Conservation (phyloP, 306 rosid species). For the Leucaena leucocephala region DNA sequence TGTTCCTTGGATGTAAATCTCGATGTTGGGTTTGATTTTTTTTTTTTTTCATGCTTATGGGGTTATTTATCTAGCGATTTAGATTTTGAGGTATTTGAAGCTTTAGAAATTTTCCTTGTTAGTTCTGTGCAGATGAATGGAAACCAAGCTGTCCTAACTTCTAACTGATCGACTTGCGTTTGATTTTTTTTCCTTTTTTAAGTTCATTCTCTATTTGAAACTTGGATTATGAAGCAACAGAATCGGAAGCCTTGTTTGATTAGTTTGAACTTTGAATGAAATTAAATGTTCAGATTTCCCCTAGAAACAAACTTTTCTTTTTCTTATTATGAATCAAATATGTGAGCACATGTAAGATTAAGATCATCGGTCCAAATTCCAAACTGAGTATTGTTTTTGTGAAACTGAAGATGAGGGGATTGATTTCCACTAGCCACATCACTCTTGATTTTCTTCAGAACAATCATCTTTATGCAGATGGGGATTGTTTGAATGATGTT, state of each 20-base stretch:
- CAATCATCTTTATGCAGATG: conserved; percentile 44
- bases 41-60: not conserved
- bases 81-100: too few species aligned
- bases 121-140: not conserved
- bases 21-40: too few species aligned
- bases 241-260: not conserved
- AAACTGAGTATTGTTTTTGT: not conserved
- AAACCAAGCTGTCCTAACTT: not conserved
- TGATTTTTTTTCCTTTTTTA: not conserved
- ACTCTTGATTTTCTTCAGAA: conserved; percentile 48
- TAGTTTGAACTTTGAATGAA: not conserved
- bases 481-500: conserved; percentile 46
- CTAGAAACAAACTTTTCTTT: not conserved
- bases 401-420: not conserved
- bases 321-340: too few species aligned
- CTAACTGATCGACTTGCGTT: not conserved
- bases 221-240: not conserved
- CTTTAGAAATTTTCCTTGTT: not conserved
- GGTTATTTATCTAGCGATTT: too few species aligned
- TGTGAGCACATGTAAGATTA: too few species aligned
- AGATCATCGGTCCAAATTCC: not conserved
- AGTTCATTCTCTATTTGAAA: not conserved
- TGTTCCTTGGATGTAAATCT: not conserved
- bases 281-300: not conserved
- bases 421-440: too few species aligned